Percentiles rank a stretch among this genome's conserved stretches.
These are phyloP conservation scores for Termitomyces sp. DNA, from an alignment of 768 basidiomycete species.

Conservation along the genomic window DNA sequence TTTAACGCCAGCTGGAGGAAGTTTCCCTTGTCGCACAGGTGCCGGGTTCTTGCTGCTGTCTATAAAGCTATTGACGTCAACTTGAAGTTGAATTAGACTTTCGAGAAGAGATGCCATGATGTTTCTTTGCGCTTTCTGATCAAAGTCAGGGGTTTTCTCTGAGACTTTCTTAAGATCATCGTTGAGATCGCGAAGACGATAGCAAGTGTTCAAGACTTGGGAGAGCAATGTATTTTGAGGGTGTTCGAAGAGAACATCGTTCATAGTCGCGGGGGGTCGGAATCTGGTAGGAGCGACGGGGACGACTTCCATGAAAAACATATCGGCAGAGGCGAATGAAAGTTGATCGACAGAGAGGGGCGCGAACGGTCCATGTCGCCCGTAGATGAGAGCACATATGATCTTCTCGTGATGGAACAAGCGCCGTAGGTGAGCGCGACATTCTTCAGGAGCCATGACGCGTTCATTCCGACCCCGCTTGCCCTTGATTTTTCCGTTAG, in stretches of 20 bases:
- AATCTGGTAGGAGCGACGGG: constrained; percentile 94
- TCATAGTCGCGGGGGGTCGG: constrained; percentile 89
- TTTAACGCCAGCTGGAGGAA: constrained; percentile 91
- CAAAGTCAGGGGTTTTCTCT: constrained; percentile 47
- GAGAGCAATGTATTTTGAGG: constrained; percentile 90
- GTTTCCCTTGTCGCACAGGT: constrained; percentile 77
- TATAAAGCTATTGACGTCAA: constrained; percentile 95
- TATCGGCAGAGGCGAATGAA: constrained; percentile 76
- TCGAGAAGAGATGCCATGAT: constrained; percentile 71
- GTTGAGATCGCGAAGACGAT: constrained; percentile 75
- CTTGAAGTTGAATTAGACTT: constrained; percentile 81
- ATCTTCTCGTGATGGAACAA: constrained; percentile 78
- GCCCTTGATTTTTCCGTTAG: constrained; percentile 73
- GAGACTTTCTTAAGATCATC: constrained; percentile 55
- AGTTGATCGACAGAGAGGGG: constrained; percentile 53
- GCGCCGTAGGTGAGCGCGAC: constrained; percentile 86
- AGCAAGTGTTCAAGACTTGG: constrained; percentile 74
- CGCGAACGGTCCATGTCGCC: constrained; percentile 85
- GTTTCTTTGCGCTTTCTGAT: constrained; percentile 45
- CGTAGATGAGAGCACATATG: constrained; percentile 87
- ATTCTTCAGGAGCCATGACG: constrained; percentile 86
- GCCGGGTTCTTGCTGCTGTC: constrained; percentile 94
- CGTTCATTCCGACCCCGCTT: constrained; percentile 82
- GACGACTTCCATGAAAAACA: constrained; percentile 95
- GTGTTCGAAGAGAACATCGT: constrained; percentile 91